These are phyloP conservation scores for Sugiyamaella pinicola DNA, from an alignment of 1,139 yeast genomes.

Conservation along the genomic window DNA sequence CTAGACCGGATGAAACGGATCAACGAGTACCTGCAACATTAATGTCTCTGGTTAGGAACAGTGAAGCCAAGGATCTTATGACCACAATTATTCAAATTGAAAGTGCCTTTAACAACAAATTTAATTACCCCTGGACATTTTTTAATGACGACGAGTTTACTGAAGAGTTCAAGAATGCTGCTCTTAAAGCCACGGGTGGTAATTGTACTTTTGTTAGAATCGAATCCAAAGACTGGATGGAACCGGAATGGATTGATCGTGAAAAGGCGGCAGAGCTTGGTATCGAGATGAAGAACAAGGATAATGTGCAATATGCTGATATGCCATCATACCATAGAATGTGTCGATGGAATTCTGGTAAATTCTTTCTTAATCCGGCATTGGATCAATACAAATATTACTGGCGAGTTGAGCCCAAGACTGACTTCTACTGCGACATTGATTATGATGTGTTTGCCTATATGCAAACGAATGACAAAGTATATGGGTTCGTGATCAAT, in stretches of 20 bases:
- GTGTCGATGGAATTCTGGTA: conserved; percentile 74
- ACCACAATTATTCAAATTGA: conserved; percentile 63
- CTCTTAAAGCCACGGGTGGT: conserved; percentile 51
- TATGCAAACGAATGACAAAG: conserved; percentile 62
- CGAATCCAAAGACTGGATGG: conserved; percentile 58
- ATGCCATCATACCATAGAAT: conserved; percentile 71
- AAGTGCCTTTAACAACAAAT: conserved; percentile 63
- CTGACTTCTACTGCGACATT: conserved; percentile 64
- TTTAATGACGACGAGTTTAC: conserved; percentile 70
- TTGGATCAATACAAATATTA: conserved; percentile 60
- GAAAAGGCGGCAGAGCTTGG: conserved; percentile 45
- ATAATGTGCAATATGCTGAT: conserved; percentile 64
- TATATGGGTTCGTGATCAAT: conserved; percentile 70
- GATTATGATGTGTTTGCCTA: conserved; percentile 78
- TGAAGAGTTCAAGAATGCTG: conserved; percentile 52
- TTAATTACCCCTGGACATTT: conserved; percentile 78
- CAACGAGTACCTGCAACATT: conserved; percentile 68
- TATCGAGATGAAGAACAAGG: conserved; percentile 46
- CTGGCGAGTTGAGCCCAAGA: conserved; percentile 83
- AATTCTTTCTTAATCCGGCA: conserved; percentile 64
- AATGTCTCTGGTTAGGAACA: conserved; percentile 67
- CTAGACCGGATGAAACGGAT: conserved; percentile 13
- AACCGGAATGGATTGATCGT: conserved; percentile 59
- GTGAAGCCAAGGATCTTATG: conserved; percentile 55
- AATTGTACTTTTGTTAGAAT: conserved; percentile 61